Evolutionary conservation across 306 rosid genomes (phyloP), one percentile per base, ranked within the genome.

Genomic region (Hylodesmum podocarpum): DNA sequence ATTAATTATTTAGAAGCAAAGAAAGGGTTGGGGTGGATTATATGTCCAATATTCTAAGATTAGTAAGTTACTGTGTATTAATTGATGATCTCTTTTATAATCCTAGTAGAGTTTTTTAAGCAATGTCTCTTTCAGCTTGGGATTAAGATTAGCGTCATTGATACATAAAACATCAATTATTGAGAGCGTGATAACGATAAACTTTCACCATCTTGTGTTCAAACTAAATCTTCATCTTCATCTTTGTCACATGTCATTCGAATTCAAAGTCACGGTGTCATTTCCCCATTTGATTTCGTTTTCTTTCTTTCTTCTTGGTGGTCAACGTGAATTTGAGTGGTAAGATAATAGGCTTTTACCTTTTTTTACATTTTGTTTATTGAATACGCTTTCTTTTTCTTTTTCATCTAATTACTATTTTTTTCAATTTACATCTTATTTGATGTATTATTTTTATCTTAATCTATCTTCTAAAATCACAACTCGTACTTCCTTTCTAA

Each of bases 161-260:
- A 57, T 40, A 57, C 44, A 40, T n/a, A 15, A 1, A 75, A 75
- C 70, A 33, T 61, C 10, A 31, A 75, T 62, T 29, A 46, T 62
- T 61, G 49, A 19, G 49, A 44, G 13, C 15, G 59, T 72, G 67
- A 27, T 54, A 37, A 24, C 18, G 19, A 31, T 49, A 19, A 37
- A 2, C 16, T 36, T 72, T 37, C 18, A 54, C 67, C 54, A 72
- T 36, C 77, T 72, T 34, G 37, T 66, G 14, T 24, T 51, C 76
- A 22, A 19, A 53, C 16, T 54, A n/a, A 6, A 8, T 27, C 63
- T 11, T 44, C 46, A 40, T 0, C 13, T 40, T 2, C 18, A 19
- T 15, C 7, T 43, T 43, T 37, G 14, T 43, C 6, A 7, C 1
- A 12, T 49, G 31, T 44, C 50, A 13, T 44, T 44, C 0, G 4